These are phyloP conservation scores for Ophiostoma sp. DNA, from an alignment of 2,329 filamentous ascomycete genomes.

Conservation along the genomic window DNA sequence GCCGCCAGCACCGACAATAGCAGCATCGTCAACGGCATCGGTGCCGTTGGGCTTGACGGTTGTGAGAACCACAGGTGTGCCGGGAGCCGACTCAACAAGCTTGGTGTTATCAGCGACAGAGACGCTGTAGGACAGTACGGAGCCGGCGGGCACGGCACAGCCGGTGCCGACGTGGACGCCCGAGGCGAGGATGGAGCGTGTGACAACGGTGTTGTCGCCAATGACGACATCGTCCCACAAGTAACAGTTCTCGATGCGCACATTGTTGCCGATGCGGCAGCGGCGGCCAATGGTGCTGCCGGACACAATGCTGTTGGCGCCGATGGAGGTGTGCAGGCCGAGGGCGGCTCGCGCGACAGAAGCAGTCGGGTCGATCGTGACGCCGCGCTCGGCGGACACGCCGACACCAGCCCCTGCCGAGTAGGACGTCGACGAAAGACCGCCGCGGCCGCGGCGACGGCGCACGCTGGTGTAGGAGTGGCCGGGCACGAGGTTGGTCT, in stretches of 20 bases:
- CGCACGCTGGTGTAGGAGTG: slow-evolving; percentile 69
- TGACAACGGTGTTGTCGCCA: slow-evolving; percentile 66
- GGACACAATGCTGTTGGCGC: slow-evolving; percentile 61
- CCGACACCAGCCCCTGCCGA: slow-evolving; percentile 34
- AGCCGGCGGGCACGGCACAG: slow-evolving; percentile 64
- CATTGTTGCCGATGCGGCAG: slow-evolving; percentile 82
- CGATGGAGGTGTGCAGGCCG: slow-evolving; percentile 70
- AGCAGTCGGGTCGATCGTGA: slow-evolving; percentile 67
- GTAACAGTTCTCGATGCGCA: slow-evolving; percentile 70
- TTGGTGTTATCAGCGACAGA: slow-evolving; percentile 56
- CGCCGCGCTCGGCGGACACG: slow-evolving; percentile 72
- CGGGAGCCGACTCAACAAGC: neutral
- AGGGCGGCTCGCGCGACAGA: slow-evolving; percentile 67
- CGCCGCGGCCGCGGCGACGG: slow-evolving; percentile 34
- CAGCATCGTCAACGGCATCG: slow-evolving; percentile 38
- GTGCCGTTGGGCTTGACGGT: slow-evolving; percentile 37
- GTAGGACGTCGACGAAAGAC: neutral
- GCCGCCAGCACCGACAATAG: slow-evolving; percentile 45
- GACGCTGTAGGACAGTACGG: slow-evolving; percentile 74
- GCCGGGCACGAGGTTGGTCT: slow-evolving; percentile 74
- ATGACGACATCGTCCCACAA: slow-evolving; percentile 83
- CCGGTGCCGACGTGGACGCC: slow-evolving; percentile 65
- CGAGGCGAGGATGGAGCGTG: slow-evolving; percentile 70
- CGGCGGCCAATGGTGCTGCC: slow-evolving; percentile 77
- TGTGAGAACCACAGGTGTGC: slow-evolving; percentile 37